Evolutionary conservation across 306 rosid species (phyloP).

Genomic region (Pyrus betulifolia): DNA sequence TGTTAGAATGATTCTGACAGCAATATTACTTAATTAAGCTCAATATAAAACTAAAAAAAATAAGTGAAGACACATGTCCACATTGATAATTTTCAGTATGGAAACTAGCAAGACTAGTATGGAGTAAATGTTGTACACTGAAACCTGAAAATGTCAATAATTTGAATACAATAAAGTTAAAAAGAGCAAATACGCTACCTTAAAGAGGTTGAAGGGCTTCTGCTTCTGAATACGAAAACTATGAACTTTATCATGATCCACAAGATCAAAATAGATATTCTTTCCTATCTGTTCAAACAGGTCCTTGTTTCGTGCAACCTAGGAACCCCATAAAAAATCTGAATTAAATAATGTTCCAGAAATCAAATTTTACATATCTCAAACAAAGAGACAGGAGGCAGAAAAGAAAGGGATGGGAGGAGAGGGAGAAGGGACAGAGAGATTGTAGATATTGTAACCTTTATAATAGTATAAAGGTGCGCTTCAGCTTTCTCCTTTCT

Average conservation of each 20-base stretch:
- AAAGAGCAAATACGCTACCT: constrained; percentile 37
- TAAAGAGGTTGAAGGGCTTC: constrained; percentile 53
- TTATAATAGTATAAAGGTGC: constrained; percentile 74
- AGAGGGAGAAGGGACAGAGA: not conserved
- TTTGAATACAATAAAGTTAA: not conserved
- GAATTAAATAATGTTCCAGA: not conserved
- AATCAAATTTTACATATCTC: constrained; percentile 1
- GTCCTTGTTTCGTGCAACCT: constrained; percentile 87
- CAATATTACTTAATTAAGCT: not conserved
- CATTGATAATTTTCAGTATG: not conserved
- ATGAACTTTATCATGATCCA: constrained; percentile 87
- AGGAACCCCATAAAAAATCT: not conserved
- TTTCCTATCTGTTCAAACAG: constrained; percentile 72
- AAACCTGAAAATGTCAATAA: not conserved
- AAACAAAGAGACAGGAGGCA: not conserved
- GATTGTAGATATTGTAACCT: constrained; percentile 36
- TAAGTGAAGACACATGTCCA: not conserved
- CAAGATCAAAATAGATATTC: constrained; percentile 80
- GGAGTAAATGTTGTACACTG: not conserved
- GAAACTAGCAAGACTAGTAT: not conserved
- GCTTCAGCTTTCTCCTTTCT: constrained; percentile 86
- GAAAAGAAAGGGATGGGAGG: not conserved
- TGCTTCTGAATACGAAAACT: constrained; percentile 77
- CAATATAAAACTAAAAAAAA: not conserved
- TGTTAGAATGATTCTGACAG: not conserved